A percentile compares a stretch with the other conserved stretches of the same genome.
phyloP scores from a whole-genome alignment of 1,139 yeast species.

The Yamadazyma songkhlaensis region DNA sequence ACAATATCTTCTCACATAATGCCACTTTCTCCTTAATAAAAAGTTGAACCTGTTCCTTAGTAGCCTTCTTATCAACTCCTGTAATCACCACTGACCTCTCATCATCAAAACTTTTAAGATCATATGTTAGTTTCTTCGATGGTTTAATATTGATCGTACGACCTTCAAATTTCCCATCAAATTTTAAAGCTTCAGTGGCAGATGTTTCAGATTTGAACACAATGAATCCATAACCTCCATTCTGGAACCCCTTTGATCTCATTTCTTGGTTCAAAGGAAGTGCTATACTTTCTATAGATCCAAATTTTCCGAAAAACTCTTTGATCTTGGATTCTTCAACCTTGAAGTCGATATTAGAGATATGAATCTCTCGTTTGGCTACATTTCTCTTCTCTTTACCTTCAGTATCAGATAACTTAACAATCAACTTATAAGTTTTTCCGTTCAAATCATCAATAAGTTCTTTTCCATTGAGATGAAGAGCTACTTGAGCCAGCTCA shows the following conservation, averaged over 20 bases:
- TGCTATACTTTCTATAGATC: conserved; percentile 45
- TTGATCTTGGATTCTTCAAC: conserved; percentile 29
- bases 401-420: conserved; percentile 15
- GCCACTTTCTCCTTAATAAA: conserved; percentile 34
- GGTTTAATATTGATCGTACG: conserved; percentile 41
- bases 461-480: conserved; percentile 39
- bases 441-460: conserved; percentile 19
- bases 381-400: conserved; percentile 12
- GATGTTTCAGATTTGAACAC: conserved; percentile 37
- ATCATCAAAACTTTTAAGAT: conserved; percentile 20
- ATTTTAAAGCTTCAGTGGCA: conserved; percentile 38
- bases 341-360: conserved; percentile 66
- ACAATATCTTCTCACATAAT: conserved; percentile 33
- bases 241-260: conserved; percentile 23
- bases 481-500: conserved; percentile 49
- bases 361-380: conserved; percentile 41
- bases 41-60: conserved; percentile 35
- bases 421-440: conserved; percentile 18
- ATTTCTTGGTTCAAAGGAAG: conserved; percentile 43
- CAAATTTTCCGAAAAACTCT: conserved; percentile 24
- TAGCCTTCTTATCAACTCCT: conserved; percentile 47
- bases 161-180: conserved; percentile 39
- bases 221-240: conserved; percentile 61
- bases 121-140: conserved; percentile 11
- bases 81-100: conserved; percentile 39